phyloP scores from a whole-genome alignment of 495 filamentous ascomycete species.

The Daldinia grandis region DNA sequence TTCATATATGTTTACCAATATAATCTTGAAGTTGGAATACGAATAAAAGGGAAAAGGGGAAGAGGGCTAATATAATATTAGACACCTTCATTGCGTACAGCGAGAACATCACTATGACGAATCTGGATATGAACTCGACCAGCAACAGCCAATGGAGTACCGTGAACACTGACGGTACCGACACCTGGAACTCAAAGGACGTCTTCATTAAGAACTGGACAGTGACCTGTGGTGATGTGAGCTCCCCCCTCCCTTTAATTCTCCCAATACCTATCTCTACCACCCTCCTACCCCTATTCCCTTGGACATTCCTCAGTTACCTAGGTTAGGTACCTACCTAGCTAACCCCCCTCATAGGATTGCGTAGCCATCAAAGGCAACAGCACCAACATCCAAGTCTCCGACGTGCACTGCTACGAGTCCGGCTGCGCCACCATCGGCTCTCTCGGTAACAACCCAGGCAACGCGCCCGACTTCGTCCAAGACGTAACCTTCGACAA shows the following conservation, averaged over 20 bases:
- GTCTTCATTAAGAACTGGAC: slow-evolving; percentile 54
- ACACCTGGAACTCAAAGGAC: slow-evolving; percentile 56
- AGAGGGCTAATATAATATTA: slow-evolving; percentile 10
- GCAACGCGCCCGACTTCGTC: slow-evolving; percentile 47
- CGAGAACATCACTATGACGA: slow-evolving; percentile 57
- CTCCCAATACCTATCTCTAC: not conserved
- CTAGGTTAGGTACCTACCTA: not conserved
- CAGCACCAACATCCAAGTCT: slow-evolving; percentile 58
- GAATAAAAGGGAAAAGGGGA: not conserved
- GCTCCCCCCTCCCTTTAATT: not conserved
- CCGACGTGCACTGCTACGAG: slow-evolving; percentile 53
- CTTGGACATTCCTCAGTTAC: no score
- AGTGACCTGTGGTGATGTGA: slow-evolving; percentile 53
- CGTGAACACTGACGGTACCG: slow-evolving; percentile 54
- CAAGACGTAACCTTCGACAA: slow-evolving; percentile 53
- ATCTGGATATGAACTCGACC: slow-evolving; percentile 53
- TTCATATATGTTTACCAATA: not conserved
- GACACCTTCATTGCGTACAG: slow-evolving; percentile 54
- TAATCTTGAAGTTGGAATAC: not conserved
- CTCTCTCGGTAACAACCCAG: slow-evolving; percentile 49
- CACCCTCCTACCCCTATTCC: not conserved
- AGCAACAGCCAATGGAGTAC: slow-evolving; percentile 47
- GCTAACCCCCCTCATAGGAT: slow-evolving; percentile 49
- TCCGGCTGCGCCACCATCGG: slow-evolving; percentile 51
- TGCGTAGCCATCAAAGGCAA: slow-evolving; percentile 70